A percentile compares a stretch with the other conserved stretches of the same genome.
Conservation (phyloP, 306 rosid species). For the Carpinus fangiana region DNA sequence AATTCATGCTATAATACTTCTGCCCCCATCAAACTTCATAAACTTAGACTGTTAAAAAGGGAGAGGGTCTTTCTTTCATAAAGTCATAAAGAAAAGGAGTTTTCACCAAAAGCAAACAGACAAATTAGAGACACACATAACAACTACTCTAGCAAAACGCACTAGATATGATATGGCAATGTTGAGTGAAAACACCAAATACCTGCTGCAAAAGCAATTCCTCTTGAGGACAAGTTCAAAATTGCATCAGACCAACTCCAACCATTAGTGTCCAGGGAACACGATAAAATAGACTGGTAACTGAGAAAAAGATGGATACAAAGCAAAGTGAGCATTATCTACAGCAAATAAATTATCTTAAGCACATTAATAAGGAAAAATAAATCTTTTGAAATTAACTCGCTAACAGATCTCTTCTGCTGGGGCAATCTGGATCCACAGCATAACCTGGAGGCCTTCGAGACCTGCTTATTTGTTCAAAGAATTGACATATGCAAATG, state of each 20-base stretch:
- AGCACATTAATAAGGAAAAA: neutral
- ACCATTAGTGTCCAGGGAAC: conserved; percentile 55
- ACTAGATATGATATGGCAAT: neutral
- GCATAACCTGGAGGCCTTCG: too few species aligned
- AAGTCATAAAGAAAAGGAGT: too few species aligned
- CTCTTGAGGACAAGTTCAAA: conserved; percentile 56
- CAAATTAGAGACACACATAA: too few species aligned
- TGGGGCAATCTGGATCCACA: too few species aligned
- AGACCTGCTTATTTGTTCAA: too few species aligned
- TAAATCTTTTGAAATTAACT: too few species aligned
- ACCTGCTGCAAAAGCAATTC: conserved; percentile 44
- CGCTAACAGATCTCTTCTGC: too few species aligned
- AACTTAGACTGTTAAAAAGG: neutral
- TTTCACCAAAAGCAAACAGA: too few species aligned
- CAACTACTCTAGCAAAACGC: neutral
- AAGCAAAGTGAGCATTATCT: neutral
- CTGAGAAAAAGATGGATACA: conserved; percentile 24
- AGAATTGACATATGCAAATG: too few species aligned
- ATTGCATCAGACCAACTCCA: conserved; percentile 50
- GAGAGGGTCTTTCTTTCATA: too few species aligned
- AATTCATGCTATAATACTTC: neutral
- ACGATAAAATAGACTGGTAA: conserved; percentile 49
- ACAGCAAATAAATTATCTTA: neutral
- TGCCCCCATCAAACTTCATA: neutral
- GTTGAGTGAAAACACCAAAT: neutral